These are phyloP conservation scores for Apodospora peruviana DNA, from an alignment of 495 filamentous ascomycete genomes.

Conservation along the genomic window DNA sequence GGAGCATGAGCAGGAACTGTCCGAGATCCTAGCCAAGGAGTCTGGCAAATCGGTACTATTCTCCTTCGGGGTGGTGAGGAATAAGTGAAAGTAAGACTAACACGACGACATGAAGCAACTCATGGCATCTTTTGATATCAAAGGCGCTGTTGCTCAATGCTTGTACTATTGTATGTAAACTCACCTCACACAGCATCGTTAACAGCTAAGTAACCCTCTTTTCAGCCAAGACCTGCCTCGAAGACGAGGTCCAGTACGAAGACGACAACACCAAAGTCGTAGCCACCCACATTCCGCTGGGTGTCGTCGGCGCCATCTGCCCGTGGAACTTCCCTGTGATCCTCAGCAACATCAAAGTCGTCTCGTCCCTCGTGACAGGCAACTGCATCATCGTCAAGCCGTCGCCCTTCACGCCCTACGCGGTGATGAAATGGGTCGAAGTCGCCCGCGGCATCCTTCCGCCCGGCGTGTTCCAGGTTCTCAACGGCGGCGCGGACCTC, in stretches of 20 bases:
- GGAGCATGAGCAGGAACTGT: constrained; percentile 29
- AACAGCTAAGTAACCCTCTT: not conserved
- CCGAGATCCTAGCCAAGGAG: constrained; percentile 33
- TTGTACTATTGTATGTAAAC: constrained; percentile 17
- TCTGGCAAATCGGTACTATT: constrained; percentile 34
- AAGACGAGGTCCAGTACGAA: constrained; percentile 46
- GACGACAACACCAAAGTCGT: constrained; percentile 41
- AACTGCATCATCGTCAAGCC: constrained; percentile 61
- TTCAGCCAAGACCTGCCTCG: constrained; percentile 28
- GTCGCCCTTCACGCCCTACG: constrained; percentile 63
- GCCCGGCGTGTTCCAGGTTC: constrained; percentile 59
- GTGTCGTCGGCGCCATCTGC: constrained; percentile 48
- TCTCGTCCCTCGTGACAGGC: constrained; percentile 51
- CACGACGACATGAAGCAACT: constrained; percentile 6
- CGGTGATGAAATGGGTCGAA: constrained; percentile 58
- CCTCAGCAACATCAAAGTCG: constrained; percentile 50
- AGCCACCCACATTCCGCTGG: constrained; percentile 47
- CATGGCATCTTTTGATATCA: constrained; percentile 23
- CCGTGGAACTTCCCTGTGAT: constrained; percentile 66
- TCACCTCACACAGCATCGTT: not conserved
- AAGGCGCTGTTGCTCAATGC: constrained; percentile 16
- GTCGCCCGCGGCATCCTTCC: constrained; percentile 56
- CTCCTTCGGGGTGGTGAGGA: not conserved
- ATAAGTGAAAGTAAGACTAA: not conserved
- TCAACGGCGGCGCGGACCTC: constrained; percentile 62